phyloP scores from a whole-genome alignment of 1,139 yeast species.

The Lodderomyces elongisporus region DNA sequence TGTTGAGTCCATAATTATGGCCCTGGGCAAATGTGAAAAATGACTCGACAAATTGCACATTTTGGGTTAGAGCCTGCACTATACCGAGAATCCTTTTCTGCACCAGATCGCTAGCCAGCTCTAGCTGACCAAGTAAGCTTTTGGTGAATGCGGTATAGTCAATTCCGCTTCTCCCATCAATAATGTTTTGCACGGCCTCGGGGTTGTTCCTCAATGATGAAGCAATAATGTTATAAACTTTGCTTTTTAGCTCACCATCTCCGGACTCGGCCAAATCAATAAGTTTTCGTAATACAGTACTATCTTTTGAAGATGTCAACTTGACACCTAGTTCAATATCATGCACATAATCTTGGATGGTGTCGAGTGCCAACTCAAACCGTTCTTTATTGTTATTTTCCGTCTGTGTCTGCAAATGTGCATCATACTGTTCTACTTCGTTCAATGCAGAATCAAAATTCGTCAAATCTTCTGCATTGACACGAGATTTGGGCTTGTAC shows the following conservation, averaged over 20 bases:
- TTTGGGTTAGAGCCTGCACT: slow-evolving; percentile 37
- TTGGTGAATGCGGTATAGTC: slow-evolving; percentile 12
- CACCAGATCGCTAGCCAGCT: slow-evolving; percentile 21
- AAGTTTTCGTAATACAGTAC: slow-evolving; percentile 16
- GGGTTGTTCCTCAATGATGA: slow-evolving; percentile 69
- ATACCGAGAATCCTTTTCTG: slow-evolving; percentile 48
- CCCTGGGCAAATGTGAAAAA: slow-evolving; percentile 19
- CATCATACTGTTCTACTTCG: slow-evolving; percentile 17
- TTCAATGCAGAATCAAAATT: slow-evolving; percentile 26
- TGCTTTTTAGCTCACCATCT: slow-evolving; percentile 30
- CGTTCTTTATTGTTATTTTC: slow-evolving; percentile 5
- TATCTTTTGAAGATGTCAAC: slow-evolving; percentile 20
- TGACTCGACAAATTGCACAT: slow-evolving; percentile 21
- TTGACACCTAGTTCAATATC: slow-evolving; percentile 59
- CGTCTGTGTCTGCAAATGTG: slow-evolving; percentile 10
- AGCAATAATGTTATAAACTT: slow-evolving; percentile 47
- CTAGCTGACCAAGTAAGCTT: slow-evolving; percentile 17
- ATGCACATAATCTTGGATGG: slow-evolving; percentile 56
- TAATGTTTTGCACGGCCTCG: slow-evolving; percentile 43
- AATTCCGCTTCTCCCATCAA: slow-evolving; percentile 9
- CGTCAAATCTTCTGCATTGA: slow-evolving; percentile 18
- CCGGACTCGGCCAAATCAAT: slow-evolving; percentile 12
- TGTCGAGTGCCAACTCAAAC: slow-evolving; percentile 35
- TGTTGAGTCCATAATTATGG: slow-evolving; percentile 19
- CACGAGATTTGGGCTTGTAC: slow-evolving; percentile 11